phyloP scores from a whole-genome alignment of 1,284 basidiomycete species.

The Microbotryomycetes sp. region DNA sequence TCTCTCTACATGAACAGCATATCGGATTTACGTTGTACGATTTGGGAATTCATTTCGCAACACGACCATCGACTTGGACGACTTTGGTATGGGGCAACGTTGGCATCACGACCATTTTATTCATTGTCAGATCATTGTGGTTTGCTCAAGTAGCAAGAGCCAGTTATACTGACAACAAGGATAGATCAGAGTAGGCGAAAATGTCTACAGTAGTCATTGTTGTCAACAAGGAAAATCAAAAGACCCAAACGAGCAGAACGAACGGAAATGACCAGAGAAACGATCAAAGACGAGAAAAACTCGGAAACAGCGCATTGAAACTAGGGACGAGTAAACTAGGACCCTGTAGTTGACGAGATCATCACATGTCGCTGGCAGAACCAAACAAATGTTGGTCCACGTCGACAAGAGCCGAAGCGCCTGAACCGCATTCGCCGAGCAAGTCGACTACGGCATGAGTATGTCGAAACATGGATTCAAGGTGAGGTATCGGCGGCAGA shows the following conservation, averaged over 20 bases:
- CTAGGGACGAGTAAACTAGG: too few relatives aligned
- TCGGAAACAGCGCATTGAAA: too few relatives aligned
- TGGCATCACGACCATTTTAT: slow-evolving; percentile 38
- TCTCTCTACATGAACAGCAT: too few relatives aligned
- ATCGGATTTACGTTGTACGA: slow-evolving; percentile 19
- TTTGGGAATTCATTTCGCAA: slow-evolving; percentile 4
- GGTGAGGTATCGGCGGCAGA: slow-evolving; percentile 56
- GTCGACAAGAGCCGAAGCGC: slow-evolving; percentile 69
- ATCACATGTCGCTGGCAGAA: neutral
- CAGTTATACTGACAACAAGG: neutral
- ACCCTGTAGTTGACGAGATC: too few relatives aligned
- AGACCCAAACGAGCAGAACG: neutral
- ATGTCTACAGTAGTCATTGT: neutral
- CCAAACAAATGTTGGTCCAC: slow-evolving; percentile 55
- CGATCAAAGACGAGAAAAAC: neutral
- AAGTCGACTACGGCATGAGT: slow-evolving; percentile 57
- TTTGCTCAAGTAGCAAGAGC: neutral
- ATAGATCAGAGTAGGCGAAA: neutral
- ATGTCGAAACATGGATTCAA: slow-evolving; percentile 68
- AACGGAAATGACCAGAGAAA: neutral
- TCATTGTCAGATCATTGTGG: slow-evolving; percentile 35
- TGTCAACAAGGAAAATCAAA: neutral
- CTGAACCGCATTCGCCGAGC: slow-evolving; percentile 60
- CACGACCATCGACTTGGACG: slow-evolving; percentile 37
- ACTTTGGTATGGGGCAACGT: slow-evolving; percentile 41